Evolutionary conservation across 2,329 filamentous ascomycete genomes (phyloP).

Genomic region (Elsinoe australis): DNA sequence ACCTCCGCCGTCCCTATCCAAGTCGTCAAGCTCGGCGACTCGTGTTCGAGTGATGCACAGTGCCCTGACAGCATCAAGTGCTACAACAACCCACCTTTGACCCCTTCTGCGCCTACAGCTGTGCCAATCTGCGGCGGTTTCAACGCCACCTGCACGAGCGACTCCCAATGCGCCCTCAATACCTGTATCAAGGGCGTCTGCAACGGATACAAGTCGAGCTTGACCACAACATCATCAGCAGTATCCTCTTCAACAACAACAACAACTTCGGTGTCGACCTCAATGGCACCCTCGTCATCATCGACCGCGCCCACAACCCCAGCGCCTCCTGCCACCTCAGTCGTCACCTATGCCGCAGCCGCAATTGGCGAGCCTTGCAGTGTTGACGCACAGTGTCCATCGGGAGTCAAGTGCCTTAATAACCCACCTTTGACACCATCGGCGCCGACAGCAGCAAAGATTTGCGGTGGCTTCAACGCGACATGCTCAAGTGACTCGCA

Average conservation of each 20-base stretch:
- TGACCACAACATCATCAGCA: neutral
- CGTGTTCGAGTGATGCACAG: slow-evolving; percentile 2
- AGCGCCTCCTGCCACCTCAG: neutral
- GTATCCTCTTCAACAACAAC: neutral
- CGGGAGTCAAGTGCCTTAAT: slow-evolving; percentile 22
- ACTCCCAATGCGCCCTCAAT: slow-evolving; percentile 24
- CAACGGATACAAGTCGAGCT: slow-evolving; percentile 22
- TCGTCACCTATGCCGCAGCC: slow-evolving; percentile 12
- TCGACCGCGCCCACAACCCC: neutral
- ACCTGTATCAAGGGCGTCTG: slow-evolving; percentile 24
- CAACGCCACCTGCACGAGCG: slow-evolving; percentile 22
- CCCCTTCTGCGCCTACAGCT: neutral
- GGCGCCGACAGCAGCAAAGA: slow-evolving; percentile 14
- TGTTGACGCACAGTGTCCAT: slow-evolving; percentile 2
- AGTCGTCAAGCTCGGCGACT: no score
- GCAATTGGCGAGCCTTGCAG: neutral
- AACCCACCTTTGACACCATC: slow-evolving; percentile 16
- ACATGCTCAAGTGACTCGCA: slow-evolving; percentile 21
- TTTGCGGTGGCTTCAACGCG: slow-evolving; percentile 25
- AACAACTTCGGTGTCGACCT: no score
- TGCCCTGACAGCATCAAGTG: slow-evolving; percentile 20
- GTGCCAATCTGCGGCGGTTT: slow-evolving; percentile 23
- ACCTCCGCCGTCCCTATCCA: no score
- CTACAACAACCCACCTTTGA: slow-evolving; percentile 19
- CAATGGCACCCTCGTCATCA: neutral